phyloP scores from a whole-genome alignment of 139 green algal genomes.

The Desmodesmus armatus region DNA sequence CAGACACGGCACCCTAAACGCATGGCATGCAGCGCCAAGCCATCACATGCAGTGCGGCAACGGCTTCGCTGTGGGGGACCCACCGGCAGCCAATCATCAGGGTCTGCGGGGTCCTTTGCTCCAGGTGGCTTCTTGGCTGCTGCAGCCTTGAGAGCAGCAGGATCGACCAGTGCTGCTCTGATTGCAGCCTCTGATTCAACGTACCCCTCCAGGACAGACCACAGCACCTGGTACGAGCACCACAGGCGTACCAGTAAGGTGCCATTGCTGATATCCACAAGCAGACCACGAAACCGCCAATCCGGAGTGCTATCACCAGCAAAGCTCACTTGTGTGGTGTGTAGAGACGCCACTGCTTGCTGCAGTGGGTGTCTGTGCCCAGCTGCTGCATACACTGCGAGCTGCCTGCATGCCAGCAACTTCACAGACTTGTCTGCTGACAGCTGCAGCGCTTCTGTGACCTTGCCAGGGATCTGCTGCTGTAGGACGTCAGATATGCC shows the following conservation, averaged over 20 bases:
- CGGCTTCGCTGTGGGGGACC: not conserved
- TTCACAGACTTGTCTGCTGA: conserved; percentile 35
- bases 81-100: conserved; percentile 37
- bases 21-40: not conserved
- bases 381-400: conserved; percentile 33
- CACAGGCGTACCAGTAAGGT: not conserved
- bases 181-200: conserved; percentile 8
- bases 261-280: not conserved
- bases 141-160: conserved; percentile 23
- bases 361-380: not conserved
- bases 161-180: not conserved
- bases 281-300: not conserved
- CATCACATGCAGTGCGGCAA: not conserved
- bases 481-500: not conserved
- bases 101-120: conserved; percentile 14
- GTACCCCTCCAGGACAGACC: not conserved
- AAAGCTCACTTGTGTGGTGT: not conserved
- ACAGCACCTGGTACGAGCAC: conserved; percentile 3
- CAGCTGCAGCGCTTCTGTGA: not conserved
- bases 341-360: not conserved
- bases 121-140: conserved; percentile 5
- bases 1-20: too few relatives aligned
- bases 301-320: not conserved
- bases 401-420: conserved; percentile 24
- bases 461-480: not conserved